Evolutionary conservation across 1,139 yeast species (phyloP), one percentile per base, ranked within the genome.

Genomic region (Magnusiomyces sp.): DNA sequence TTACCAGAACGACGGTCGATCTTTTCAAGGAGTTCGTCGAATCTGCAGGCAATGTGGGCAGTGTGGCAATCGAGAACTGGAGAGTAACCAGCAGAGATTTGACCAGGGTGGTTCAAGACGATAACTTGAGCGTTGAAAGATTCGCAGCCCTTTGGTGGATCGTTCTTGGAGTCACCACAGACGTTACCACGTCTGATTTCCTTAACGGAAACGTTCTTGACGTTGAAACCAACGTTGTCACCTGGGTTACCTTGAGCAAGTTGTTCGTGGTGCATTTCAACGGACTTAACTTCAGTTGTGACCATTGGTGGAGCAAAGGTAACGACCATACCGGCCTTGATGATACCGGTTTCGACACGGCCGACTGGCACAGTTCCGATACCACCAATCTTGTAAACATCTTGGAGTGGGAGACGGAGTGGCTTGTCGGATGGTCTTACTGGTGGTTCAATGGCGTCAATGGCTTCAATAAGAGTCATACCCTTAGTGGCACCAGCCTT

Each of bases 161-260:
- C 95, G 82, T 83, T 82, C 86, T 85, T 85, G 75, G 92, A 80
- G 85, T 85, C 94, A 83, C 94, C 94, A 76, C 86, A 79, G 67
- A 84, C 95, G 87, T 85, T 84, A 79, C 95, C 95, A 81, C 94
- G 86, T 77, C 92, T 84, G 71, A 84, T 84, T 71, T 84, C 95
- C 84, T 84, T 84, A 65, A 85, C 92, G 74, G 94, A 85, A 70
- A 84, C 94, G 78, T 84, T 84, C 89, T 84, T 85, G 73, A 84
- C 90, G 83, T 84, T 84, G 92, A 84, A 85, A 71, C 95, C 94
- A 69, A 84, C 94, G 72, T 85, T 85, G 87, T 85, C 94, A 83
- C 94, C 94, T 78, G 94, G 94, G 57, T 80, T 70, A 83, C 92
- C 94, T 75, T 81, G 83, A 62, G 72, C 72, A 72, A 84, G 81